These are phyloP conservation scores for Cladophialophora bantiana DNA, from an alignment of 2,329 filamentous ascomycete genomes.

Conservation along the genomic window DNA sequence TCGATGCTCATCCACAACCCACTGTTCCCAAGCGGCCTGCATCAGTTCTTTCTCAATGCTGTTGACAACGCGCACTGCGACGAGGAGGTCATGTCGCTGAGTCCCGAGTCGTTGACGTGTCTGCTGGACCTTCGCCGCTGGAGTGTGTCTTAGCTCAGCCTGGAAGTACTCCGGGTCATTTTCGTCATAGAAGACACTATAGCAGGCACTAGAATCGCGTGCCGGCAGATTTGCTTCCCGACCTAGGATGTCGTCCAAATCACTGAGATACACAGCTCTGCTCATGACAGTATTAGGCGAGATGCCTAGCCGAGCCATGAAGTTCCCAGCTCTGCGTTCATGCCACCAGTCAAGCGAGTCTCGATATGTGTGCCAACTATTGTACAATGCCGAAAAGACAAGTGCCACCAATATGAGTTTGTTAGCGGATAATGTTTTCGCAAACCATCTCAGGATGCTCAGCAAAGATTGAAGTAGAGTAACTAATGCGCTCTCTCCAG, in stretches of 20 bases:
- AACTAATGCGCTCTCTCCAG: conserved; percentile 75
- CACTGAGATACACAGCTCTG: conserved; percentile 80
- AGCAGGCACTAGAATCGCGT: conserved; percentile 47
- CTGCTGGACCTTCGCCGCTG: conserved; percentile 65
- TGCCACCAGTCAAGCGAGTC: conserved; percentile 82
- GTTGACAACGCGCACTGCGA: conserved; percentile 90
- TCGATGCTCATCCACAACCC: conserved; percentile 79
- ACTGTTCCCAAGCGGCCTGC: conserved; percentile 89
- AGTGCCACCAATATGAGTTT: conserved; percentile 75
- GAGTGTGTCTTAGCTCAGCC: conserved; percentile 37
- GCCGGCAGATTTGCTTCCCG: conserved; percentile 39
- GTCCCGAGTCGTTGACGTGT: conserved; percentile 83
- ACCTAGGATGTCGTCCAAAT: conserved; percentile 69
- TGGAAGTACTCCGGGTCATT: conserved; percentile 46
- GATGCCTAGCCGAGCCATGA: conserved; percentile 83
- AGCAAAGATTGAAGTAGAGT: conserved; percentile 80
- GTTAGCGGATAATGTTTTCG: conserved; percentile 74
- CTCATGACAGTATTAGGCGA: conserved; percentile 81
- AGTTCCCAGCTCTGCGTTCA: conserved; percentile 78
- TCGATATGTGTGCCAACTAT: conserved; percentile 76
- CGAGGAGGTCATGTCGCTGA: conserved; percentile 88
- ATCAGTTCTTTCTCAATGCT: conserved; percentile 86
- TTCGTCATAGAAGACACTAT: conserved; percentile 54
- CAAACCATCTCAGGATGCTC: conserved; percentile 68
- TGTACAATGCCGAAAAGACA: conserved; percentile 71